Evolutionary conservation across 805 yeast genomes (phyloP), one percentile per base, ranked within the genome.

Genomic region (Nakazawaea ishiwadae): DNA sequence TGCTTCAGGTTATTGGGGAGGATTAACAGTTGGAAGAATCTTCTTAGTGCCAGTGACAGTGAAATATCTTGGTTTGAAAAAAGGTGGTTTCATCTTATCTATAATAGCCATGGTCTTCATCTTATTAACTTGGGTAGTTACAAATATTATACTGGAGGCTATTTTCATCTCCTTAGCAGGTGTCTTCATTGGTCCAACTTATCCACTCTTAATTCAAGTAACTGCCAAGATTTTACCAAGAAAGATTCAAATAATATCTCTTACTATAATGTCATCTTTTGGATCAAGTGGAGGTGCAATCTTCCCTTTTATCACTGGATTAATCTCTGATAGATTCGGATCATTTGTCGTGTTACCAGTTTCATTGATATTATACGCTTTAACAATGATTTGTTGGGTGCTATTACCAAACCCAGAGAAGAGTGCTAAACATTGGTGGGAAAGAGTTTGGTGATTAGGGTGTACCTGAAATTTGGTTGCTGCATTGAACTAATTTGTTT

Each of bases 1-100:
- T 18, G 62, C 63, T 3, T 54, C 62, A 12, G 66, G 65, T 2
- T 58, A 56, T 39, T 62, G 66, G 66, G 58, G 52, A 19, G 67
- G 67, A 8, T 49, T 62, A 31, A 60, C 67, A 1, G 15, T 62
- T 9, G 67, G 67, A 1, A 48, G 67, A 30, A 46, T 62, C 18
- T 34, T 52, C n/a, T 48, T 62, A 15, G 60, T 65, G 1, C 46
- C 55, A 10, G 52, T 54, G 3, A 39, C 54, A 10, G 58, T 55
- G 42, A 44, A 46, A 37, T 21, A 35, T 12, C 20, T 59, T 6
- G 65, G 65, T 1, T 48, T 51, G 5, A 46, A 65, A 37, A 47
- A 56, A 40, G 51, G 58, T 9, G 52, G 57, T 11, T 48, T 51
- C 5, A 38, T 59, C 14, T 39, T 51, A 9, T 49, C 62, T 8